Evolutionary conservation across 2,329 filamentous ascomycete species (phyloP), one percentile per base, ranked within the genome.

Genomic region (Ceratocystis harringtonii): DNA sequence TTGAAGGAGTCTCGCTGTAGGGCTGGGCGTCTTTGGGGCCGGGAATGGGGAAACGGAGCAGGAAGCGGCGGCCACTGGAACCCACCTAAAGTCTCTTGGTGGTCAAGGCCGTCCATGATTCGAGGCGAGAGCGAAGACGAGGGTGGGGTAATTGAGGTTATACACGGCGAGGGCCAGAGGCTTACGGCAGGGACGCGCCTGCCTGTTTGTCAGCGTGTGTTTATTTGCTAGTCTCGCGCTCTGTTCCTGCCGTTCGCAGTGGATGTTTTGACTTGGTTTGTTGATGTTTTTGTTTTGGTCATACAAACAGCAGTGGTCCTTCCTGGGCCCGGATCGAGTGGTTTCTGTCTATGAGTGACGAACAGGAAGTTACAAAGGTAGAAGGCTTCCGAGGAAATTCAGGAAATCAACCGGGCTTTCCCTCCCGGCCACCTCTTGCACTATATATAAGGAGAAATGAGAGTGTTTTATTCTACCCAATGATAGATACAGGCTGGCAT

Each of bases 11-110:
- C 41, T 19, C 61, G 61, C n/a, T 50, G 61, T 12, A 62, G n/a
- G 5, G 7, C 7, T 15, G 61, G 61, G 41, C 61, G 61, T 30
- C n/a, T 22, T 28, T n/a, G 19, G 19, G 55, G 28, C 30, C 28
- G 28, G 25, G 43, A 43, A 62, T 62, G 25, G 43, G 52, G 43
- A 44, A 64, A 63, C 12, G 65, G 65, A 44, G 45, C 28, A 25
- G 61, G 61, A 44, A 63, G 28, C 19, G 65, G 65, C 25, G 62
- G 61, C 65, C 65, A 66, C 10, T 48, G 44, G 32, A 62, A 22
- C 43, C 48, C 61, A 19, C 61, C 64, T 30, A n/a, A 28, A 58
- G 30, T 10, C 8, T 58, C 28, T 32, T 58, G 28, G n/a, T 32
- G 55, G 30, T 3, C 55, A 8, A 19, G 36, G 36, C 36, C 36